Evolutionary conservation across 140 eudicot species (phyloP), one percentile per base, ranked within the genome.

Genomic region (Bidens hawaiensis): DNA sequence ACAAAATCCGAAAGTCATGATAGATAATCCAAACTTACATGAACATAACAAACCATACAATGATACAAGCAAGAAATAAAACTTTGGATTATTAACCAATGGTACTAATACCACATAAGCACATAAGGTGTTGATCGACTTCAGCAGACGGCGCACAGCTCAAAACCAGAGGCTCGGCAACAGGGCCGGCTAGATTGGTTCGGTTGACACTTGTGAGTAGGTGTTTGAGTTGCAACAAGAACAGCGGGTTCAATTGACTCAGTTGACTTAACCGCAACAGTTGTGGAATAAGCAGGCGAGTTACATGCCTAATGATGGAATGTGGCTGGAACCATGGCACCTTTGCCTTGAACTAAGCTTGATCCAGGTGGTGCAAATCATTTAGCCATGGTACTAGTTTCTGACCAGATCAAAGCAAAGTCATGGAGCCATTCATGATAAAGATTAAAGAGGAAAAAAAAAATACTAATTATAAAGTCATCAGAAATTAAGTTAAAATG

Each of bases 201-300:
- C 60, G 7, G 58, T 23, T 45, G 54, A 14, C 18, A 64, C 17
- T 36, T 59, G 69, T 26, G 66, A 30, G 36, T 30, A 30, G 36
- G 36, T 30, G 50, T 50, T 61, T 76, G 76, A 69, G 59, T 61
- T 42, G 45, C 70, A 27, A 25, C 41, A 22, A 41, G 25, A 42
- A 45, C 55, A 26, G 27, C 14, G 8, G 16, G 45, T 15, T 8
- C 25, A 4, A 11, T 43, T 28, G 45, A 6, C 64, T 31, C 34
- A 38, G 16, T n/a, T 15, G 31, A 36, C 47, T 26, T 63, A 8
- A 55, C 19, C 31, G 45, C 8, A 9, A n/a, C 18, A 50, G 12
- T 57, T 58, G 62, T 23, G 67, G 7, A 40, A 22, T 51, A 34
- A 57, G 77, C 38, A 43, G 45, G 43, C 71, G 74, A 70, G 68